Evolutionary conservation across 805 yeast species (phyloP).

Genomic region (Cyberlindnera bimundalis): DNA sequence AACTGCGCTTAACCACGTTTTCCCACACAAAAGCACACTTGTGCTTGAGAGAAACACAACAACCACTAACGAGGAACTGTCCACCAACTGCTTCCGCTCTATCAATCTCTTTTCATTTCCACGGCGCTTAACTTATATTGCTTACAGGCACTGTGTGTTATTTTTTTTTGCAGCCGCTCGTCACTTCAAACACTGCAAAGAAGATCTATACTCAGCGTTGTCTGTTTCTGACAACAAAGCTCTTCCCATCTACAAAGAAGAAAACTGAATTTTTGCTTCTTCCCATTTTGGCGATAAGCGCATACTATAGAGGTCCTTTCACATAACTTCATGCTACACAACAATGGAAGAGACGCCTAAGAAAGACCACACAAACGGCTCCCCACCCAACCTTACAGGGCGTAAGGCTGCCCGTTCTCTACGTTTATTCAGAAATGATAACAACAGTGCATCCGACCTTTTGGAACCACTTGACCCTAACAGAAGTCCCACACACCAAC

Average conservation of each 20-base stretch:
- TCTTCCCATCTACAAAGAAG: neutral
- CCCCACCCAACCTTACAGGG: conserved; percentile 35
- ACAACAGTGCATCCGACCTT: conserved; percentile 18
- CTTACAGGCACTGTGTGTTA: no score
- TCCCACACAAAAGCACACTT: neutral
- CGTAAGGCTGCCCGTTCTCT: conserved; percentile 58
- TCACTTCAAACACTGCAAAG: no score
- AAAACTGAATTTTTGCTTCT: neutral
- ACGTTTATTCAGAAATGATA: conserved; percentile 45
- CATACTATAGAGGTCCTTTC: neutral
- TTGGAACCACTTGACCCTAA: conserved; percentile 5
- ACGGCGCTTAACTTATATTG: no score
- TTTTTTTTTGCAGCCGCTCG: no score
- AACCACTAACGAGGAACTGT: neutral
- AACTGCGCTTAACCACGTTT: conserved; percentile 13
- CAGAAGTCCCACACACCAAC: conserved; percentile 9
- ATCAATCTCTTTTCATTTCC: neutral
- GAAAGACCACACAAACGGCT: conserved; percentile 7
- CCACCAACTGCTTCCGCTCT: neutral
- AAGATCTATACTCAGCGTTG: no score
- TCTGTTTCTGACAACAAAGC: neutral
- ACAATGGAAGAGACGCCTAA: conserved; percentile 9
- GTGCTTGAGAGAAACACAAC: neutral
- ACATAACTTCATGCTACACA: neutral
- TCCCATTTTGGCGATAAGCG: neutral